Base-by-base conservation (phyloP, 2,329 filamentous ascomycete species). In the Colletotrichum sojae region DNA sequence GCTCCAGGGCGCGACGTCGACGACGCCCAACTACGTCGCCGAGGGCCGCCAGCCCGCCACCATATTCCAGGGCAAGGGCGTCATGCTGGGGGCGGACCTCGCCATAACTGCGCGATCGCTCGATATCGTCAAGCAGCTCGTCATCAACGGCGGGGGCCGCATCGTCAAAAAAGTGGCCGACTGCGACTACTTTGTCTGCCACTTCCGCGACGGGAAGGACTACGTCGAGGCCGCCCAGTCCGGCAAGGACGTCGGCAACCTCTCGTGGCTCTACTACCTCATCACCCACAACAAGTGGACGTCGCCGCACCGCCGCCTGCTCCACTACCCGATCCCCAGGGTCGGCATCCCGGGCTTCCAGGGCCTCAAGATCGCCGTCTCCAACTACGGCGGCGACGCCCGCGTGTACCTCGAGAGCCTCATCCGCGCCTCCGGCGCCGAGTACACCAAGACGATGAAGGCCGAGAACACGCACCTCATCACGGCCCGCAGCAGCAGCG, bases 311-410 rank as follows among this genome's bases (percentile, higher is more conserved):
- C 89, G 90, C 51, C 91, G 94, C 57, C 85, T 98, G 36, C 84
- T 99, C 25, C 96, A 99, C 77, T 99, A 99, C 73, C 96, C 96
- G 0, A 78, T 97, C 15, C 93, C 95, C 5, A 89, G 88, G 54
- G 79, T 90, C 9, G 93, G 94, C 1, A 90, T 99, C 43, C 89
- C 91, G 0, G 95, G 94, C 0, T 98, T 99, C 76, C 80, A 92
- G 67, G 84, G 87, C 8, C 85, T 92, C 78, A 89, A 87, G 59
- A 96, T 99, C 75, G 97, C 94, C 66, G 86, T 99, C 6, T 98
- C 96, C 6, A 99, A 98, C 79, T 99, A 99, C 77, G 94, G 94
- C 53, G 96, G 96, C 39, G 96, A 99, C 79, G 94, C 96, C 16
- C 90, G 96, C 54, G 90, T 94, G 60, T 99, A 98, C 76, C 86